Base-by-base conservation (phyloP, 2,329 filamentous ascomycete genomes). In the Pseudocercospora ulei region DNA sequence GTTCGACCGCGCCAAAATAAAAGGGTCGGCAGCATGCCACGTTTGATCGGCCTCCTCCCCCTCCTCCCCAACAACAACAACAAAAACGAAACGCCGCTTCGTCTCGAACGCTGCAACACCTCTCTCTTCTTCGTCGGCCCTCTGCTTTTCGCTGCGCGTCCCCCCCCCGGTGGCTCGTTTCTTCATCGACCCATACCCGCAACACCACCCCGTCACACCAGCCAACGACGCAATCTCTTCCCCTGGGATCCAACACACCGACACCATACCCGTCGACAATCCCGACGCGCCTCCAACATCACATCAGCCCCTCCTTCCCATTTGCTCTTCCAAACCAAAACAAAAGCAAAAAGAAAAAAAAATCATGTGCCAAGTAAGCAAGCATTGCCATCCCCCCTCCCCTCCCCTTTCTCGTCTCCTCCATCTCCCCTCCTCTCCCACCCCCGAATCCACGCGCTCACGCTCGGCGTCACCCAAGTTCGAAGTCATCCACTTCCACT, bases 401-500 rank as follows among this genome's bases (percentile, higher is more conserved):
- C 9, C 30, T 27, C n/a, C 23, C 4, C 22, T 7, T 17, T 7
- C 7, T 7, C 19, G 7, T 3, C 39, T 39, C 16, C 42, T 13
- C 3, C 11, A 23, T 22, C 14, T 14, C 13, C 23, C n/a, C n/a
- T n/a, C n/a, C n/a, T n/a, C n/a, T 14, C 26, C 11, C 7, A n/a
- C n/a, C n/a, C n/a, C n/a, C n/a, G n/a, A n/a, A n/a, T n/a, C n/a
- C n/a, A n/a, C n/a, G n/a, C n/a, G n/a, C n/a, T n/a, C n/a, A n/a
- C n/a, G n/a, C n/a, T n/a, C n/a, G n/a, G n/a, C n/a, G n/a, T n/a
- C n/a, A n/a, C n/a, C n/a, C 5, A 20, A 80, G 56, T 84, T 67
- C 59, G 80, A 86, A 56, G 73, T 78, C 47, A 80, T 80, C 50
- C 59, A 73, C 43, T 85, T 80, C 57, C 52, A 54, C 13, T 87